phyloP scores from a whole-genome alignment of 169 alveolate species.

The Plasmodium berghei region DNA sequence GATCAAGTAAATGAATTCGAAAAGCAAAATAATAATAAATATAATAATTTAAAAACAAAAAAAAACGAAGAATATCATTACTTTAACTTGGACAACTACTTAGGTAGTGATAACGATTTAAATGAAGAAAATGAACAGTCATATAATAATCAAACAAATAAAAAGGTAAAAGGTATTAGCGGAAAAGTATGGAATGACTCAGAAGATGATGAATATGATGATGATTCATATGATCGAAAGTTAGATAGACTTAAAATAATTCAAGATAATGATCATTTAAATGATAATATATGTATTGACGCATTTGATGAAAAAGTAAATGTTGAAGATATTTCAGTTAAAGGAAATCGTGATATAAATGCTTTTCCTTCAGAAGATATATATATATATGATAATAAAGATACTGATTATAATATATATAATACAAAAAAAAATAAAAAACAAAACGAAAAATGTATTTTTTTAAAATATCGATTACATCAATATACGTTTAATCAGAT shows the following conservation, averaged over 20 bases:
- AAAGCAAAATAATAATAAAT: too few species aligned
- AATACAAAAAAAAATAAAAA: conserved; percentile 19
- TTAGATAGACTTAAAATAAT: conserved; percentile 2
- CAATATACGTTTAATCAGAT: conserved; percentile 18
- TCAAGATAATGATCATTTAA: conserved; percentile 32
- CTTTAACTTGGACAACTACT: conserved; percentile 44
- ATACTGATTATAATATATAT: conserved; percentile 10
- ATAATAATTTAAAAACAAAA: too few species aligned
- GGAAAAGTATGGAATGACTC: conserved; percentile 55
- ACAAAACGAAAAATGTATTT: conserved; percentile 42
- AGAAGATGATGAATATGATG: conserved; percentile 42
- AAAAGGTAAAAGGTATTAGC: not conserved
- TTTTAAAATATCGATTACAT: conserved; percentile 33
- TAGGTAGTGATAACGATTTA: not conserved
- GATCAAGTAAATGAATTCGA: conserved; percentile 14
- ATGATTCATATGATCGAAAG: not conserved
- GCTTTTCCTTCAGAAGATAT: conserved; percentile 25
- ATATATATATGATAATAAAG: conserved; percentile 32
- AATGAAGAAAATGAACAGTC: conserved; percentile 1
- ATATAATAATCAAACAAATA: conserved; percentile 3
- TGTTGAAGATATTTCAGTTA: conserved; percentile 5
- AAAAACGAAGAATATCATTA: conserved; percentile 1
- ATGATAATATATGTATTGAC: conserved; percentile 19
- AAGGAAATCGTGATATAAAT: too few species aligned
- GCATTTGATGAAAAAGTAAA: conserved; percentile 19